Base-by-base conservation (phyloP, 768 basidiomycete genomes). In the Phaeolepiota aurea region DNA sequence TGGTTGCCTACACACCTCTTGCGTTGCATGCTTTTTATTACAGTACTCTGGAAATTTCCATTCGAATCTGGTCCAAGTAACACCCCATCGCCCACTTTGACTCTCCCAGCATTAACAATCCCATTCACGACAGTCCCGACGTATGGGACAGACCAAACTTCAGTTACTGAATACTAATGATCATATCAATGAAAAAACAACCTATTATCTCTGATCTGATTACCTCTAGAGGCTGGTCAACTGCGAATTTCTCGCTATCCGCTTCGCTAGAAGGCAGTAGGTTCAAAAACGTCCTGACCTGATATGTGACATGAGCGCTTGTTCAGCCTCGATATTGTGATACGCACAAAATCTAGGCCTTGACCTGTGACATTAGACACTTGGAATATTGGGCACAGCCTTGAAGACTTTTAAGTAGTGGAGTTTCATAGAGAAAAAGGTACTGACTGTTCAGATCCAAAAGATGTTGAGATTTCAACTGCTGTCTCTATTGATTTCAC, bases 291-390 rank as follows among this genome's bases (percentile, higher is more conserved):
- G 81, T 87, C 42, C 92, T 78, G 41, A 97, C 62, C 85, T 87
- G 46, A 14, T 38, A 19, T 34, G 22, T 32, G 20, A 19, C 22
- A 44, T 9, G 22, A 40, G 19, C 49, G 22, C 35, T 4, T 32
- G 34, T 21, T 4, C 12, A 5, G 32, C 12, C 18, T 20, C 31
- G 22, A 31, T 34, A 37, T n/a, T 3, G 12, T 32, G 20, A 43
- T 3, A 48, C 74, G 35, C 48, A 90, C 83, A 48, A 75, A 70
- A 51, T 88, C 81, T 9, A 94, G 75, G 3, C 92, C 90, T 49
- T 87, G 77, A n/a, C 93, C 94, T 1, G 90, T 93, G 11, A 96
- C 89, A 56, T 97, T 98, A 2, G 92, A 96, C 15, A 93, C 67
- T 54, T 84, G 82, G 62, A 94, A 93, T 44, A 94, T 81, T 0